Base-by-base conservation (phyloP, 139 green algal genomes). In the Chlorella sp. region DNA sequence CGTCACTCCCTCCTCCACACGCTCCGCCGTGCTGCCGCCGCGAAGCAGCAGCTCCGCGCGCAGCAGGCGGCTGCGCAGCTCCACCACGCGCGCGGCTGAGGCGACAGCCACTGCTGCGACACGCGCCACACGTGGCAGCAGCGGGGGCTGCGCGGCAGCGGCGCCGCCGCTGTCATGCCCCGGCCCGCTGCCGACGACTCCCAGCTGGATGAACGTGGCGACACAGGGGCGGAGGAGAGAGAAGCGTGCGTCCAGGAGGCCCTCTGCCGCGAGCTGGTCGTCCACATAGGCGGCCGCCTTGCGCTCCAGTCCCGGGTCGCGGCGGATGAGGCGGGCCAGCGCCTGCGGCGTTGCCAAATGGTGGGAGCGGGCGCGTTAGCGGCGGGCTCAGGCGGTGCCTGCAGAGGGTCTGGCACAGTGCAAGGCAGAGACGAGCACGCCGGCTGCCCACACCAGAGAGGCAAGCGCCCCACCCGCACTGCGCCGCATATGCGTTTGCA, bases 231-330 rank as follows among this genome's bases (percentile, higher is more conserved):
- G 69, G 53, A 75, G 36, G 19, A 27, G 2, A n/a, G 35, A 42
- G 53, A 67, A 75, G 53, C 69, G 69, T 23, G 38, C 7, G 40
- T 75, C 69, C 38, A 35, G 53, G 38, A 11, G 14, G 5, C 41
- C 69, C 3, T 55, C 19, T 41, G 38, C 19, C 14, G 69, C 69
- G 38, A 75, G 69, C 53, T 75, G 53, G 7, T 53, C 53, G 17
- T 75, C 53, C 27, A 75, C 6, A n/a, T 66, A 66, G 2, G 38
- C 69, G 5, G 69, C 69, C 17, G 66, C 12, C 17, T n/a, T n/a
- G n/a, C n/a, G n/a, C n/a, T n/a, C n/a, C n/a, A n/a, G n/a, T n/a
- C n/a, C n/a, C n/a, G n/a, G n/a, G n/a, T n/a, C n/a, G n/a, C n/a
- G n/a, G n/a, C n/a, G n/a, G n/a, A n/a, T n/a, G n/a, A n/a, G n/a